A percentile compares a stretch with the other conserved stretches of the same genome.
These are phyloP conservation scores for Clarkia xantiana DNA, from an alignment of 345 rosid species.

Conservation along the genomic window DNA sequence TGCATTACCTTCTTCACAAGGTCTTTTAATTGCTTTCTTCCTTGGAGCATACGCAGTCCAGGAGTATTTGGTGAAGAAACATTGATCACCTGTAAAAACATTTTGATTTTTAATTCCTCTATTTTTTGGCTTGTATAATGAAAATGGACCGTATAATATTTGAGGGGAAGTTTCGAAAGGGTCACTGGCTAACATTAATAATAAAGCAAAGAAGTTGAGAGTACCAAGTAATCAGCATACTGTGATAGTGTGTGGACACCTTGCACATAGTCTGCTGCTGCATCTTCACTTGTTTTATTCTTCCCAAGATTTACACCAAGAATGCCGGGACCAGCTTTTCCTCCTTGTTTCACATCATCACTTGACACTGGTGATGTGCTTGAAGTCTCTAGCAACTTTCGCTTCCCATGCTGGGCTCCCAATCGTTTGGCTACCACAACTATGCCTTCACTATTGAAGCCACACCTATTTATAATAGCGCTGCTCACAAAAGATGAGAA, in stretches of 20 bases:
- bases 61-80: slow-evolving; percentile 97
- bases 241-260: slow-evolving; percentile 97
- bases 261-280: slow-evolving; percentile 86
- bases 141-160: no score
- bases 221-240: slow-evolving; percentile 95
- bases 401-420: slow-evolving; percentile 96
- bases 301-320: slow-evolving; percentile 97
- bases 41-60: slow-evolving; percentile 90
- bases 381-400: slow-evolving; percentile 79
- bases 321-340: slow-evolving; percentile 98
- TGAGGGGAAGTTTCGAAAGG: not conserved
- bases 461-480: slow-evolving; percentile 87
- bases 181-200: slow-evolving; percentile 4
- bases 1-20: slow-evolving; percentile 62
- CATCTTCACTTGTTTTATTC: slow-evolving; percentile 93
- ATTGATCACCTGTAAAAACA: slow-evolving; percentile 55
- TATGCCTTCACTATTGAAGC: slow-evolving; percentile 95
- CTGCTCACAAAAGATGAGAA: slow-evolving; percentile 27
- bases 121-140: no score
- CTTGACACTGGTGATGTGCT: slow-evolving; percentile 37
- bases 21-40: slow-evolving; percentile 89
- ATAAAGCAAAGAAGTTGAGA: slow-evolving; percentile 4
- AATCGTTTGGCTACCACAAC: slow-evolving; percentile 89
- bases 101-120: no score
- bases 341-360: slow-evolving; percentile 62